Conservation (phyloP, 352 stramenopile species). For the Globisporangium solare region DNA sequence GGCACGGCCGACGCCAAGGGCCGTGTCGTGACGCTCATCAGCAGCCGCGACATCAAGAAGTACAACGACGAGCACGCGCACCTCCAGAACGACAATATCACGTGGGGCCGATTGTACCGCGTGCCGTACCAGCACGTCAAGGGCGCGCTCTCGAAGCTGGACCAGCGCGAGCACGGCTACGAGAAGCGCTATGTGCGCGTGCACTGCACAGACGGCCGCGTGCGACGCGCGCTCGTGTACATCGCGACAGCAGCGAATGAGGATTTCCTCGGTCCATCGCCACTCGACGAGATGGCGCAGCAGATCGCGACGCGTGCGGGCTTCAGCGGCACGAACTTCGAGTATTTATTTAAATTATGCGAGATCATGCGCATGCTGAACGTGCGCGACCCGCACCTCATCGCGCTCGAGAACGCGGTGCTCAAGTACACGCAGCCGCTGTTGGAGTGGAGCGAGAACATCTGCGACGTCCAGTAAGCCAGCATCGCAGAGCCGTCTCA, state of each 20-base stretch:
- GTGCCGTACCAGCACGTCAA: constrained; percentile 75
- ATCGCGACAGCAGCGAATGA: constrained; percentile 80
- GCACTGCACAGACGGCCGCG: constrained; percentile 60
- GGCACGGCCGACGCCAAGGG: constrained; percentile 69
- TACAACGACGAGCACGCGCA: constrained; percentile 75
- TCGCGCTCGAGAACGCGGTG: constrained; percentile 63
- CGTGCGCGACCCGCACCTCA: constrained; percentile 71
- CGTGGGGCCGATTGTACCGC: constrained; percentile 86
- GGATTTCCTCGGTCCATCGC: constrained; percentile 74
- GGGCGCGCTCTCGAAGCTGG: constrained; percentile 71
- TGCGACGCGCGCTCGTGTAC: constrained; percentile 75
- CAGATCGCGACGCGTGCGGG: constrained; percentile 70
- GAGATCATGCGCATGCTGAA: constrained; percentile 74
- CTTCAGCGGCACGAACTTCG: constrained; percentile 74
- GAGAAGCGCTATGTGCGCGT: constrained; percentile 74
- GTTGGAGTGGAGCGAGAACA: constrained; percentile 31
- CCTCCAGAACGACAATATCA: constrained; percentile 55
- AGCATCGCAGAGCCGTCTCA: constrained; percentile 4
- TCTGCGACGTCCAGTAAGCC: constrained; percentile 50
- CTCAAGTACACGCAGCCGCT: constrained; percentile 49
- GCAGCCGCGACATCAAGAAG: constrained; percentile 61
- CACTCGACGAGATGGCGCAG: constrained; percentile 71
- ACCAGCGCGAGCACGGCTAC: constrained; percentile 85
- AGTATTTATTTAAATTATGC: constrained; percentile 83
- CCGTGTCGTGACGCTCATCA: constrained; percentile 86